Base-by-base conservation (phyloP, 2,329 filamentous ascomycete genomes). In the Hypoxylon sp. region DNA sequence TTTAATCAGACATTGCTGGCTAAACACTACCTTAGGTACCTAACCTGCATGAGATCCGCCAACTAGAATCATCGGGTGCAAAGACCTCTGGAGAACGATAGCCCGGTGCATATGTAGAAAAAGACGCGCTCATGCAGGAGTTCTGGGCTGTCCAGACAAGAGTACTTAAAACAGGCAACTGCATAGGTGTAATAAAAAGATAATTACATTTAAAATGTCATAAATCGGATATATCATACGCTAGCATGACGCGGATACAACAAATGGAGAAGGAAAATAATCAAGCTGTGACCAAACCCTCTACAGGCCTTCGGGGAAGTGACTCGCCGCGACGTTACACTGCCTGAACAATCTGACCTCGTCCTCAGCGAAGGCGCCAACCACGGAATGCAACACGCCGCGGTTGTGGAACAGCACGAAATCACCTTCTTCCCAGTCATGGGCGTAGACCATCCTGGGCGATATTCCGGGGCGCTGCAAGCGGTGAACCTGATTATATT, bases 331-430 rank as follows among this genome's bases (percentile, higher is more conserved):
- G 75, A 93, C 81, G 74, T 94, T 93, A 77, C 91, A 94, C 80
- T 94, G 91, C 65, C 91, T 80, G 73, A 94, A 93, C 62, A 94
- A 75, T 46, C 91, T 79, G 30, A 93, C 87, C 79, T 93, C 90
- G n/a, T 90, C 85, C 50, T 89, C 85, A 6, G 84, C 83, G 76
- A 94, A 93, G 1, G 89, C 88, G 1, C 91, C 91, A 0, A 92
- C 90, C 1, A 94, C 91, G 2, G 86, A 89, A 75, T 94, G 91
- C 58, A 93, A 74, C 15, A 92, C 82, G 1, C 91, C 91, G 8
- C 90, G 86, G 73, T 94, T 94, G 75, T 94, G 89, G 77, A 94
- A 94, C 24, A 94, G 79, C 0, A 92, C 91, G 59, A 92, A 77
- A 72, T 93, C 91, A 4, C 91, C 91, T 73, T 91, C 87, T 69